These are phyloP conservation scores for Fusarium foetens DNA, from an alignment of 2,329 filamentous ascomycete genomes.

Conservation along the genomic window DNA sequence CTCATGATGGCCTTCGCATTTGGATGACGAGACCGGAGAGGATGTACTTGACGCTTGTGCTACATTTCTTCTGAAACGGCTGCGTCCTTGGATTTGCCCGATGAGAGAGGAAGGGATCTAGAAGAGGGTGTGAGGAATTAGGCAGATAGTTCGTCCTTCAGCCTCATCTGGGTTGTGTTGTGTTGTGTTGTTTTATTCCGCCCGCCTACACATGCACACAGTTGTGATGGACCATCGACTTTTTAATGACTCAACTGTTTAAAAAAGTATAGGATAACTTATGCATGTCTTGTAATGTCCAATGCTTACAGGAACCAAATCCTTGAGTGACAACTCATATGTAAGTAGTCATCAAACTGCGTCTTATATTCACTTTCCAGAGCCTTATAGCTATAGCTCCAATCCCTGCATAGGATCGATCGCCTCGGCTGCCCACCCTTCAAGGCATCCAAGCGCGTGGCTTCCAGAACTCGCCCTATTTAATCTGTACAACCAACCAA, in stretches of 20 bases:
- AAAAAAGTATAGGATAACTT: background rate
- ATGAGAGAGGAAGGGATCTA: background rate
- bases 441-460: slow-evolving; percentile 17
- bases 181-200: background rate
- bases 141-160: slow-evolving; percentile 17
- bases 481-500: background rate
- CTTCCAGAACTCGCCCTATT: slow-evolving; percentile 19
- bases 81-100: slow-evolving; percentile 19
- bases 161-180: slow-evolving; percentile 15
- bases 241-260: background rate
- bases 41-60: background rate
- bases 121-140: slow-evolving; percentile 20
- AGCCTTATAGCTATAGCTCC: background rate
- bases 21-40: background rate
- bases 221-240: background rate
- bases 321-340: slow-evolving; percentile 12
- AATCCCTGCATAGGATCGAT: slow-evolving; percentile 20
- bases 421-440: slow-evolving; percentile 17
- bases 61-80: slow-evolving; percentile 1
- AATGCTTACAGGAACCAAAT: background rate
- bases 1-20: background rate
- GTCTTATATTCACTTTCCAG: slow-evolving; percentile 1
- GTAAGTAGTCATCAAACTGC: background rate
- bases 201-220: background rate
- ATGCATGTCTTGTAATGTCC: background rate